These are phyloP conservation scores for Ceratobasidium sp. DNA, from an alignment of 1,284 basidiomycete genomes.

Conservation along the genomic window DNA sequence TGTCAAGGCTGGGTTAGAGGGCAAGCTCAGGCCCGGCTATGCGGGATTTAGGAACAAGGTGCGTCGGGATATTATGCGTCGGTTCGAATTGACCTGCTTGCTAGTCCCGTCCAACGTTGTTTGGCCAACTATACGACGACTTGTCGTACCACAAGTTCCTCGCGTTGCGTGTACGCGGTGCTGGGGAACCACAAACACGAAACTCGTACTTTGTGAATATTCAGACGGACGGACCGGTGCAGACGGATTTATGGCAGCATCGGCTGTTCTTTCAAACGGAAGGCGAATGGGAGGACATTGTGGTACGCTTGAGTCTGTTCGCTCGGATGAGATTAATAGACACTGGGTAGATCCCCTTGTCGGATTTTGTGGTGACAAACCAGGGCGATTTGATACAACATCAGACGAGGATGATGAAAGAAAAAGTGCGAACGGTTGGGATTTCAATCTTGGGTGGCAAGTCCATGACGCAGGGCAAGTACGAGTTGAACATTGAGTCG, in stretches of 20 bases:
- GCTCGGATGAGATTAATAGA: background rate
- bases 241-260: conserved; percentile 88
- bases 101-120: conserved; percentile 62
- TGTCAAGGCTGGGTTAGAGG: conserved; percentile 66
- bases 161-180: conserved; percentile 73
- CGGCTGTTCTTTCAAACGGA: conserved; percentile 75
- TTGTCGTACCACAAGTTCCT: conserved; percentile 79
- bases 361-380: conserved; percentile 83
- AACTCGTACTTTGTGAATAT: conserved; percentile 88
- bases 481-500: conserved; percentile 76
- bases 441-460: conserved; percentile 84
- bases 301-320: conserved; percentile 57
- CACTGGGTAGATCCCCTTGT: conserved; percentile 71
- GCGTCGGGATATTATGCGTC: conserved; percentile 23
- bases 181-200: conserved; percentile 70
- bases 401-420: conserved; percentile 74
- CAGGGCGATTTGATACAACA: conserved; percentile 71
- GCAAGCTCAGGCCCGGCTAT: conserved; percentile 74
- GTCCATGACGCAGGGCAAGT: conserved; percentile 69
- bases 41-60: conserved; percentile 86
- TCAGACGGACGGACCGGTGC: conserved; percentile 77
- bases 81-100: background rate
- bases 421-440: conserved; percentile 79
- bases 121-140: conserved; percentile 82
- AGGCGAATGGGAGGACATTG: conserved; percentile 83